These are phyloP conservation scores for Diaporthe amygdali DNA, from an alignment of 2,329 filamentous ascomycete genomes.

Conservation along the genomic window DNA sequence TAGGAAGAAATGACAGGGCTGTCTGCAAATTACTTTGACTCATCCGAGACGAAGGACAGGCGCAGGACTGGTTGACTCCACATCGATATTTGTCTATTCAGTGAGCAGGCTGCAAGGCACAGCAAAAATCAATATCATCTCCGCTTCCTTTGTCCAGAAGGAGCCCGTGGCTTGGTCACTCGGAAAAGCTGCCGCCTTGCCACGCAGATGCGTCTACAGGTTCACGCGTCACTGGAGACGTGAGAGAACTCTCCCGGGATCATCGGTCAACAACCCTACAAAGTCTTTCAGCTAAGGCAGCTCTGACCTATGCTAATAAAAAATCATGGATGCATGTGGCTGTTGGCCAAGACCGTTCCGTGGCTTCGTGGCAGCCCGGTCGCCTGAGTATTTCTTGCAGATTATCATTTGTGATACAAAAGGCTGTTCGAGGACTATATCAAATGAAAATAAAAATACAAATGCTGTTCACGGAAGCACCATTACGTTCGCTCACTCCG, in stretches of 20 bases:
- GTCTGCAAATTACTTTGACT: not conserved
- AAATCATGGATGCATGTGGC: too few relatives aligned
- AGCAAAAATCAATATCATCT: not conserved
- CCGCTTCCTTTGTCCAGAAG: not conserved
- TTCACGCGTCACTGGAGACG: too few relatives aligned
- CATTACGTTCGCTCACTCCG: too few relatives aligned
- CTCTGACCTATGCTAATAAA: too few relatives aligned
- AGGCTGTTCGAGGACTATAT: too few relatives aligned
- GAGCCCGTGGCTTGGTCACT: not conserved
- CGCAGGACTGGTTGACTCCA: not conserved
- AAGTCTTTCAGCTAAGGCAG: not conserved
- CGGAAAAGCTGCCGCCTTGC: not conserved
- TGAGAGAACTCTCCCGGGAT: not conserved
- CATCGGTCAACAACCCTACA: not conserved
- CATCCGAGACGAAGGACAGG: not conserved
- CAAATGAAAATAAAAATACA: too few relatives aligned
- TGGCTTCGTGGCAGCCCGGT: too few relatives aligned
- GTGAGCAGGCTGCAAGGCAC: not conserved
- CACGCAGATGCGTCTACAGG: too few relatives aligned
- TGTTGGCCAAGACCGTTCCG: not conserved
- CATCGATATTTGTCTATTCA: not conserved
- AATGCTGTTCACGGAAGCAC: too few relatives aligned
- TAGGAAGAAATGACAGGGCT: too few relatives aligned
- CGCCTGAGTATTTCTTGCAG: not conserved
- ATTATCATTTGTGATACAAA: accelerated